Base-by-base conservation (phyloP, 2,329 filamentous ascomycete species). In the Rhynchosporium agropyri region DNA sequence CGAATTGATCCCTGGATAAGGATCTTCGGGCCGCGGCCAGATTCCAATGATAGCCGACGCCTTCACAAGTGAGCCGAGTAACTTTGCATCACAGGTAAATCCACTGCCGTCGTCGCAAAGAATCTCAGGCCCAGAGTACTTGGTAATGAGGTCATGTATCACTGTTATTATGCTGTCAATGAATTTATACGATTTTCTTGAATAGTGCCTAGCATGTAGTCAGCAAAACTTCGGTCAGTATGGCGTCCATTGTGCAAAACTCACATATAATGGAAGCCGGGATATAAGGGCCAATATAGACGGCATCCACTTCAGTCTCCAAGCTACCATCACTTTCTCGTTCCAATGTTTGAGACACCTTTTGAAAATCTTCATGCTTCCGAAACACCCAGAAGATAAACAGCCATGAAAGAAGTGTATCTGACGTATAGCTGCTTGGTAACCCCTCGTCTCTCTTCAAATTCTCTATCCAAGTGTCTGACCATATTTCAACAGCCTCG, bases 401-500 rank as follows among this genome's bases (percentile, higher is more conserved):
- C 15, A 46, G 43, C 4, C 43, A 4, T n/a, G 20, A 20, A 6
- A 46, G 43, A 20, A 20, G 9, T 20, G 6, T 20, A 8, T 46
- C 43, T 1, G 5, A 5, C 3, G 4, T 13, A n/a, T 12, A 6
- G 40, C 40, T 43, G 40, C 12, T 4, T 7, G 12, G 12, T 12
- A 43, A 4, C 5, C 15, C 15, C 26, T 20, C 4, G n/a, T 46
- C 43, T 3, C 20, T 15, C 4, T 4, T n/a, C 20, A 46, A 3
- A 4, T 46, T 46, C 43, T 46, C 43, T 8, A 46, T 46, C 43
- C 43, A 46, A 20, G 26, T 2, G n/a, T 46, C 43, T 3, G 43
- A 46, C 43, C 43, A 64, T 3, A 59, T 10, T 33, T 64, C 59
- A 2, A 58, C 54, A 13, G 31, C 42, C 38, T 65, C 63, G 20